Evolutionary conservation across 2,329 filamentous ascomycete genomes (phyloP).

Genomic region (Ophiostoma sp.): DNA sequence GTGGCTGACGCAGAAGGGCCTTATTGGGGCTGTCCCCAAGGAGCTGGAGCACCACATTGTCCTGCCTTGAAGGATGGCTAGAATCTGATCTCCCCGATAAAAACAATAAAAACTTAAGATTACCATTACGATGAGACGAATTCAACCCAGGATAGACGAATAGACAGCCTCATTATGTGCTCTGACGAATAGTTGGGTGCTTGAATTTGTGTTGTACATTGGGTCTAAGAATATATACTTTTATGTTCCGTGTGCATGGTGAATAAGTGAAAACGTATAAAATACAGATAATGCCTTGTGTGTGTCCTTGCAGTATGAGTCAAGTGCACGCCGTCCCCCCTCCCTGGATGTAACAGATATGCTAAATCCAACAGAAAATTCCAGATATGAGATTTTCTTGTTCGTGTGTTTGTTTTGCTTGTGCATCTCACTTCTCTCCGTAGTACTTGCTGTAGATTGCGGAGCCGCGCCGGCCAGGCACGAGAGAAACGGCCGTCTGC

Average conservation of each 20-base stretch:
- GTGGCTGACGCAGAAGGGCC: conserved; percentile 82
- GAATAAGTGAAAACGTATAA: not conserved
- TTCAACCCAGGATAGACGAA: not conserved
- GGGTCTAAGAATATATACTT: not conserved
- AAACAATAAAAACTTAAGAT: conserved; percentile 1
- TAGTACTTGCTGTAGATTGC: conserved; percentile 34
- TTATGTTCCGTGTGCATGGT: conserved; percentile 3
- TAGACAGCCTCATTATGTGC: not conserved
- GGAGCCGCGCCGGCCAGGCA: conserved; percentile 26
- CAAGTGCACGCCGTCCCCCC: not conserved
- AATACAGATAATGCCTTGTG: not conserved
- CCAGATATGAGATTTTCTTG: not conserved
- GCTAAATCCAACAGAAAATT: not conserved
- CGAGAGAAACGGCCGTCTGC: conserved; percentile 25
- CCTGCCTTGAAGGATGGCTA: conserved; percentile 53
- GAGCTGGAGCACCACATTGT: conserved; percentile 92
- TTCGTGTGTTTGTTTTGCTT: not conserved
- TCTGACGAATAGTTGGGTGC: not conserved
- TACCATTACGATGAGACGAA: not conserved
- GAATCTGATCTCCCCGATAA: not conserved
- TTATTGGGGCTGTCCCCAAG: conserved; percentile 74
- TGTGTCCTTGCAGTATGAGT: not conserved
- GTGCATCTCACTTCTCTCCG: conserved; percentile 20
- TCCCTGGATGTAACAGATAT: not conserved
- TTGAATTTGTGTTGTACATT: not conserved